These are phyloP conservation scores for Mangifera indica DNA, from an alignment of 345 rosid species.

Conservation along the genomic window DNA sequence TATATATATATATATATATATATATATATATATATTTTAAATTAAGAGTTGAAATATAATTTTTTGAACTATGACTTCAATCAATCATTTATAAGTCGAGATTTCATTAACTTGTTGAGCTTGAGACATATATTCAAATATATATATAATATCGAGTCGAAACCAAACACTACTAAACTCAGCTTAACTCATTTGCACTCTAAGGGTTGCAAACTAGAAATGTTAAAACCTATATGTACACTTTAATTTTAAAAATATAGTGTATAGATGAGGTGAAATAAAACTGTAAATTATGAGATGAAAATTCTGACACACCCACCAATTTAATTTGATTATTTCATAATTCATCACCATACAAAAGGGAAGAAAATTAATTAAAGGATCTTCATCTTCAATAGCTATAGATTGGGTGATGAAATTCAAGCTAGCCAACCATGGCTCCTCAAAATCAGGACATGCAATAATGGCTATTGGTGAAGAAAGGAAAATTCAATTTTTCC, in stretches of 20 bases:
- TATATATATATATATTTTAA: too few species aligned
- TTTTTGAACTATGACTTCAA: too few species aligned
- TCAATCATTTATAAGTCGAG: too few species aligned
- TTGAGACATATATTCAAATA: too few species aligned
- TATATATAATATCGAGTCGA: too few species aligned
- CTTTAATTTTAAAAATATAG: not conserved
- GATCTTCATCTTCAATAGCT: not conserved
- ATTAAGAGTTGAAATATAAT: too few species aligned
- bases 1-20: too few species aligned
- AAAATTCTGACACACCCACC: slow-evolving; percentile 20
- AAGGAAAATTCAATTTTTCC: slow-evolving; percentile 3
- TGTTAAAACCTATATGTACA: not conserved
- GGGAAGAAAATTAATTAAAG: not conserved
- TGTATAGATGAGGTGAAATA: slow-evolving; percentile 1
- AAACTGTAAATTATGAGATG: slow-evolving; percentile 17
- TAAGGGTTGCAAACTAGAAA: too few species aligned
- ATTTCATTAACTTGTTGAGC: too few species aligned
- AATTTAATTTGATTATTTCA: not conserved
- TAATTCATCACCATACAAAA: not conserved
- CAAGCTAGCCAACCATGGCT: slow-evolving; percentile 18
- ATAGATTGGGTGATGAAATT: slow-evolving; percentile 16
- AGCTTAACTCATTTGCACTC: too few species aligned
- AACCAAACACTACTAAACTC: too few species aligned
- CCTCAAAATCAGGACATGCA: slow-evolving; percentile 10
- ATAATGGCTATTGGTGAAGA: not conserved